Base-by-base conservation (phyloP, 2,329 filamentous ascomycete genomes). In the Fusarium pilosicola region DNA sequence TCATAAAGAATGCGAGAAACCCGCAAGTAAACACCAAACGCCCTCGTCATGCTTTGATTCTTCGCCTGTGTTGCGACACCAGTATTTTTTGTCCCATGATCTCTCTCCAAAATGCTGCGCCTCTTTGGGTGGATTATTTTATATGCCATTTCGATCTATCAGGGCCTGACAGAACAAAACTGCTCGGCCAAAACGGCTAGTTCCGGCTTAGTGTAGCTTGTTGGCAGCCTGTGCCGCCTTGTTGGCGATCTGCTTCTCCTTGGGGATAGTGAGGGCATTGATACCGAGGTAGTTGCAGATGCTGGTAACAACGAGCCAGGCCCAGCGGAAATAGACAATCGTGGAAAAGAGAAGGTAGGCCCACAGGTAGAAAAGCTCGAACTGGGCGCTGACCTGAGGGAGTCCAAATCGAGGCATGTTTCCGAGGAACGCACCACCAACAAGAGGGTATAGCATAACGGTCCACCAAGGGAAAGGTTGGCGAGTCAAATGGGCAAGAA, bases 381-480 rank as follows among this genome's bases (percentile, higher is more conserved):
- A 76, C 42, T 84, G 82, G 6, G 92, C 87, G 58, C 89, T 91
- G 59, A 97, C 83, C 22, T 90, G 85, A 4, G 90, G 86, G 22
- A 96, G 84, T 3, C 94, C 94, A 48, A 98, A 80, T 52, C 89
- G 88, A 10, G 96, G 96, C 62, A 97, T 84, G 83, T 98, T 98
- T 28, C 90, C 92, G 45, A 98, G 84, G 4, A 96, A 79, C 12
- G 95, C 95, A 60, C 96, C 96, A 57, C 93, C 93, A 54, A 98
- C 88, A 44, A 99, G 90, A 13, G 96, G 96, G 39, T 89, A 90
- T 42, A 98, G 88, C 89, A 98, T 93, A 55, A 96, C 89, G 17
- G 96, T 98, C 95, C 95, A 98, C 88, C 94, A 97, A 3, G 96
- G 96, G 84, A 98, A 99, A 7, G 96, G 94, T 82, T 98, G 96